Evolutionary conservation across 169 alveolate genomes (phyloP).

Genomic region (Pseudocohnilembus persalinus): DNA sequence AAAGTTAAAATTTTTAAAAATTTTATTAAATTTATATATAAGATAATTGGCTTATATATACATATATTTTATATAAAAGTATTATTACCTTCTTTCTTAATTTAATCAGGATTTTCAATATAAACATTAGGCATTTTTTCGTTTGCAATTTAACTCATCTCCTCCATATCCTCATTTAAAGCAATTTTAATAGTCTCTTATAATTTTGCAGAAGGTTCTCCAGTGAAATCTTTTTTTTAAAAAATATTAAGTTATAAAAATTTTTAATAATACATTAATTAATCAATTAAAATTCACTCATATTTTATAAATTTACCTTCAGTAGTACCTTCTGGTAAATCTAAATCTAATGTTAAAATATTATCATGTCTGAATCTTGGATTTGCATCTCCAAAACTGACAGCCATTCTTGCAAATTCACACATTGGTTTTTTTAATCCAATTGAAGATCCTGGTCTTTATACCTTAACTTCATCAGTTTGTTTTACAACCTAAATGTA

Average conservation of each 20-base stretch:
- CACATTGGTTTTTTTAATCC: conserved; percentile 77
- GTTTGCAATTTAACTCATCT: conserved; percentile 37
- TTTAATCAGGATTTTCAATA: conserved; percentile 47
- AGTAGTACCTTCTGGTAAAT: conserved; percentile 81
- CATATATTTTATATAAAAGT: too few relatives aligned
- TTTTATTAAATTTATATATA: too few relatives aligned
- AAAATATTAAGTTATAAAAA: conserved; percentile 3
- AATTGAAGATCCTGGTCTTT: conserved; percentile 69
- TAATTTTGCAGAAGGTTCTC: conserved; percentile 44
- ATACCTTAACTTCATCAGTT: conserved; percentile 26
- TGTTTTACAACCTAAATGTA: background rate
- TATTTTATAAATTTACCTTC: conserved; percentile 55
- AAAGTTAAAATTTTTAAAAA: too few relatives aligned
- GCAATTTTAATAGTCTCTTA: conserved; percentile 57
- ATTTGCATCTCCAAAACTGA: conserved; percentile 72
- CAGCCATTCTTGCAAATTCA: conserved; percentile 74
- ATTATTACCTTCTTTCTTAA: conserved; percentile 44
- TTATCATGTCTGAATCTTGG: conserved; percentile 73
- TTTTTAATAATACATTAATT: too few relatives aligned
- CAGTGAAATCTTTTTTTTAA: conserved; percentile 3
- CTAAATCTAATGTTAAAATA: conserved; percentile 67
- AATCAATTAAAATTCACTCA: too few relatives aligned
- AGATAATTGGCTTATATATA: too few relatives aligned
- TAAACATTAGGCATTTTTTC: conserved; percentile 57
- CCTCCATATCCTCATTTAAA: conserved; percentile 59